Percentiles rank a stretch among this genome's conserved stretches.
These are phyloP conservation scores for Farysia itapuensis DNA, from an alignment of 1,284 basidiomycete genomes.

Conservation along the genomic window DNA sequence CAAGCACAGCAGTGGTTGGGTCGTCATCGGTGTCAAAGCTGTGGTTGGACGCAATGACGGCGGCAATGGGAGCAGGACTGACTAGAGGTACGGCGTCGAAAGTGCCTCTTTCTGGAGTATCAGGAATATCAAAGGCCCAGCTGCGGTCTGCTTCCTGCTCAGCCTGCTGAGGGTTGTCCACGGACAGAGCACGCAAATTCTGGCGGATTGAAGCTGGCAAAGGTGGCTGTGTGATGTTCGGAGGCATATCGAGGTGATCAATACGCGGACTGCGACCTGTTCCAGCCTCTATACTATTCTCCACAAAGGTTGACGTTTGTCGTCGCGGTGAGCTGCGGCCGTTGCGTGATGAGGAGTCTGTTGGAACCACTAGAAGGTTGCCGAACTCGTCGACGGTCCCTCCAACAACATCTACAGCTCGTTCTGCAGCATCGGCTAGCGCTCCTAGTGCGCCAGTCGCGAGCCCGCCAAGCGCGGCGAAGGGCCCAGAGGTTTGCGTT, in stretches of 20 bases:
- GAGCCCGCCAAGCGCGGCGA: conserved; percentile 33
- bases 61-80: conserved; percentile 19
- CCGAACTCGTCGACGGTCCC: conserved; percentile 38
- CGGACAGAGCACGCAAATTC: conserved; percentile 1
- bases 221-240: conserved; percentile 11
- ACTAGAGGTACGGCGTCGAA: conserved; percentile 15
- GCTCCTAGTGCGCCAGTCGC: conserved; percentile 30
- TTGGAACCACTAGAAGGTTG: conserved; percentile 25
- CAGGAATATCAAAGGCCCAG: conserved; percentile 24
- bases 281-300: neutral
- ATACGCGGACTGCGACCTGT: neutral
- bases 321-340: conserved; percentile 16
- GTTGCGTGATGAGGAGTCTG: conserved; percentile 8
- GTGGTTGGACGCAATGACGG: conserved; percentile 13
- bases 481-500: conserved; percentile 14
- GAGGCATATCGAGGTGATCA: conserved; percentile 24
- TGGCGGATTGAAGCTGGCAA: conserved; percentile 28
- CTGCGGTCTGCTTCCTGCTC: neutral
- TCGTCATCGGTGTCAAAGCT: conserved; percentile 15
- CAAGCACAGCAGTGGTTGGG: conserved; percentile 11
- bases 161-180: too few relatives aligned
- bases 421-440: conserved; percentile 27
- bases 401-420: conserved; percentile 35
- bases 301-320: neutral
- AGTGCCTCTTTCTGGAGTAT: conserved; percentile 6